Evolutionary conservation across 1,139 yeast species (phyloP), one percentile per base, ranked within the genome.

Genomic region (Taphrina communis): DNA sequence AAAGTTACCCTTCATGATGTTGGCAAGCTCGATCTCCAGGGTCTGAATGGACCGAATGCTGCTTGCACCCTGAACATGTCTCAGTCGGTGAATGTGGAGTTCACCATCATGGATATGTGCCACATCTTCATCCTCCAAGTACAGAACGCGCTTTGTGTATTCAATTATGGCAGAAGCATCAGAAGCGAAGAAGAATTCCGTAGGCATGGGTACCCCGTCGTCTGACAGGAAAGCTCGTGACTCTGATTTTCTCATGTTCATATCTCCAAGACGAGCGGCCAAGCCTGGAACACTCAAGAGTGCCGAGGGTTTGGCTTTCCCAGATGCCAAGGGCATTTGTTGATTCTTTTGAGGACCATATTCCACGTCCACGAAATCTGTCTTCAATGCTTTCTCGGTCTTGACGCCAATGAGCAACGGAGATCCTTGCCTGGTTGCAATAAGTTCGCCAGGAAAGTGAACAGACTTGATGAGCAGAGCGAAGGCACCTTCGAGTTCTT

Each of bases 101-200:
- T 94, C 99, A 79, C 99, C 99, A 77, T 93, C 97, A 79, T 90
- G 91, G 74, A 95, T 92, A 79, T 95, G 99, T 56, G 98, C 99
- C 79, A 95, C 92, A 80, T 95, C 99, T 77, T 95, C 97, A 80
- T 95, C 99, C 82, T 94, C 98, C 77, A 95, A 85, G 81, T 90
- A 94, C 75, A 95, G 85, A 48, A 95, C 99, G 81, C 94, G 94
- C 82, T 93, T 93, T 75, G 99, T 95, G 82, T 95, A 97, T 81
- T 93, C 95, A 71, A 95, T 84, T 68, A 95, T 97, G n/a, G 99
- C 93, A 38, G 99, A 90, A 48, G 99, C 97, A 80, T 95, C 99
- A 42, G 98, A 92, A 35, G 98, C 93, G 73, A 95, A 84, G 82
- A 92, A 95, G 80, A 93, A 94, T 82, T 95, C 99, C 65, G 94